Percentiles rank a stretch among this genome's conserved stretches.
Conservation (phyloP, 495 filamentous ascomycete species). For the Penicillium coffeae region DNA sequence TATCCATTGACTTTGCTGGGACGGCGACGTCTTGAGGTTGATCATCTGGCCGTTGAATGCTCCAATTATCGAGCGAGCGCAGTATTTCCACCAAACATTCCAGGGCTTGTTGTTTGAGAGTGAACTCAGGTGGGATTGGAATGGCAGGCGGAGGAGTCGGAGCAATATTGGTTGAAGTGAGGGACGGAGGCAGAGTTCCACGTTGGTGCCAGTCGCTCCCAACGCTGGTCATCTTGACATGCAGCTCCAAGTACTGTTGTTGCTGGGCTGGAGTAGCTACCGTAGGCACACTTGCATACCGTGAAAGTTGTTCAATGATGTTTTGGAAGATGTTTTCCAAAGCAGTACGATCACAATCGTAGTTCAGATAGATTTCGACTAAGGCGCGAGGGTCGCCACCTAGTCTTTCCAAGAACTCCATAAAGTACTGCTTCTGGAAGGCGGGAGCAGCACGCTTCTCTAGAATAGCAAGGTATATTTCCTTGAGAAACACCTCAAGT, state of each 20-base stretch:
- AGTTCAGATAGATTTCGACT: slow-evolving; percentile 97
- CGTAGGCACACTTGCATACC: slow-evolving; percentile 71
- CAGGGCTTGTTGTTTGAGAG: slow-evolving; percentile 80
- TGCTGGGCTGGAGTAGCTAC: slow-evolving; percentile 72
- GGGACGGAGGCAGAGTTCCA: slow-evolving; percentile 77
- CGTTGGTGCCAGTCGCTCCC: slow-evolving; percentile 77
- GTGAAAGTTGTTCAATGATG: slow-evolving; percentile 87
- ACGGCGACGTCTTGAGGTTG: slow-evolving; percentile 43
- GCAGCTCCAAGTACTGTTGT: slow-evolving; percentile 76
- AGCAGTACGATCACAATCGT: slow-evolving; percentile 89
- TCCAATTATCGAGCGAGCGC: slow-evolving; percentile 90
- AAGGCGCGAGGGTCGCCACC: slow-evolving; percentile 81
- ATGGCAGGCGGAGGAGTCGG: slow-evolving; percentile 40
- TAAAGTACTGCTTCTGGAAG: slow-evolving; percentile 88
- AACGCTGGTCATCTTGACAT: slow-evolving; percentile 53
- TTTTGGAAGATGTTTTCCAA: slow-evolving; percentile 96
- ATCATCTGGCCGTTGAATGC: slow-evolving; percentile 68
- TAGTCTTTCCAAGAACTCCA: slow-evolving; percentile 78
- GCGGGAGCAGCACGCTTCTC: slow-evolving; percentile 81
- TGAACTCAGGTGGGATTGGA: slow-evolving; percentile 77
- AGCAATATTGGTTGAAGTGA: slow-evolving; percentile 72
- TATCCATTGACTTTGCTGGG: slow-evolving; percentile 64
- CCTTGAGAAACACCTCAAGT: slow-evolving; percentile 95
- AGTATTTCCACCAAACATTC: slow-evolving; percentile 85
- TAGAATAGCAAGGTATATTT: slow-evolving; percentile 92